Base-by-base conservation (phyloP, 1,284 basidiomycete species). In the Phellinidium pouzarii region DNA sequence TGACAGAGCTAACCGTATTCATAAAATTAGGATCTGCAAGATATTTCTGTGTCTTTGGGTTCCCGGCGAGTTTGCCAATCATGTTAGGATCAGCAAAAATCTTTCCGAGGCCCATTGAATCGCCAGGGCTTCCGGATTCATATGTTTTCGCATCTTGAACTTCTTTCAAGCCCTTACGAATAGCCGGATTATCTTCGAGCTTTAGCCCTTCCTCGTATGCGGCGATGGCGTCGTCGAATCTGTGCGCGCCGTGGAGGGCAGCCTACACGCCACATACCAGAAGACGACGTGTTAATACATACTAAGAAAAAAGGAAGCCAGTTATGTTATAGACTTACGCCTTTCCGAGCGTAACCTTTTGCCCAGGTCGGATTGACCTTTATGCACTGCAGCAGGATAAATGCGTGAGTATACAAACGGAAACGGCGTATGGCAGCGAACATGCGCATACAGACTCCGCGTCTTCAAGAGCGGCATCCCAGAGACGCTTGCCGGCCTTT, bases 301-400 rank as follows among this genome's bases (percentile, higher is more conserved):
- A 8, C 11, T 7, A 7, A 3, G 14, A 8, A 34, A 2, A 34
- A 14, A 7, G 31, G 14, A 8, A 34, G n/a, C n/a, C n/a, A n/a
- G n/a, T n/a, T 7, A 34, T 7, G 14, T 34, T 34, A 14, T 14
- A 34, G n/a, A 34, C 31, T 34, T 14, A 34, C 93, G 50, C 94
- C 94, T 65, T 95, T 95, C 53, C 94, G 82, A 17, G 87, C 87
- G 70, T 88, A 94, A 2, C 94, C 94, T 68, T 98, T 98, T 40
- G 87, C 77, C 85, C 94, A 98, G 3, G 78, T 73, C 3, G 91
- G 82, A 62, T 89, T 90, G 58, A 88, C 72, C 64, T 81, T 78
- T 66, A 96, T 80, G 56, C 84, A 87, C 83, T 88, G 56, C n/a
- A 52, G 43, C 41, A 41, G 31, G 54, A 38, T 26, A 38, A 26